phyloP scores from a whole-genome alignment of 176 grass and related monocot genomes.

The Zoysia japonica region DNA sequence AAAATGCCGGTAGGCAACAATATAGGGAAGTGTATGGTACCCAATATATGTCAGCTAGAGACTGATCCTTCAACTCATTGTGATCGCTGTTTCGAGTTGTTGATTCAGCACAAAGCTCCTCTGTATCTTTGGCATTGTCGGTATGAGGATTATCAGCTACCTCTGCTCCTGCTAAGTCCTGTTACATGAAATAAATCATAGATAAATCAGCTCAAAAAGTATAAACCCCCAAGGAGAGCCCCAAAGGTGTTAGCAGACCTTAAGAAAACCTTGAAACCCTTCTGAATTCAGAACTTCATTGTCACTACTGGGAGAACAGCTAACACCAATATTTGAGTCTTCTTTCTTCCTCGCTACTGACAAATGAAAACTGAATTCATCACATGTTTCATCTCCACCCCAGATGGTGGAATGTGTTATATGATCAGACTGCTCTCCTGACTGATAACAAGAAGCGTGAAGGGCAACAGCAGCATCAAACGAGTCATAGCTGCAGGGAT shows the following conservation, averaged over 20 bases:
- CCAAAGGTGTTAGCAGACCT: constrained; percentile 63
- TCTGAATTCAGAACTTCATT: constrained; percentile 45
- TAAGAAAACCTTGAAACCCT: constrained; percentile 64
- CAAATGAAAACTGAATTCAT: constrained; percentile 72
- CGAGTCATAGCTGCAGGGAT: constrained; percentile 75
- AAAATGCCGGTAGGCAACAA: not conserved
- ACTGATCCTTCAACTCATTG: constrained; percentile 49
- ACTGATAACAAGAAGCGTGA: constrained; percentile 68
- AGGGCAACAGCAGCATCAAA: constrained; percentile 96
- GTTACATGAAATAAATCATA: constrained; percentile 30
- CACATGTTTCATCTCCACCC: constrained; percentile 90
- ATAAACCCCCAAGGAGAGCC: constrained; percentile 19
- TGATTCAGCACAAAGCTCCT: constrained; percentile 43
- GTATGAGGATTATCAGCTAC: constrained; percentile 46
- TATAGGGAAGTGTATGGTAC: constrained; percentile 49
- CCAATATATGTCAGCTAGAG: constrained; percentile 78
- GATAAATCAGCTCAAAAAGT: constrained; percentile 24
- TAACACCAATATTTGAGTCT: constrained; percentile 46
- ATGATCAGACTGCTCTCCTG: constrained; percentile 29
- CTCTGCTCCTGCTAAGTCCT: constrained; percentile 66
- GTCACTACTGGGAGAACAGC: constrained; percentile 32
- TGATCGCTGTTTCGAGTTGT: constrained; percentile 37
- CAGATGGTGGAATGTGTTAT: constrained; percentile 56
- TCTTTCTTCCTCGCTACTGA: constrained; percentile 42
- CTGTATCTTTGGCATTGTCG: constrained; percentile 37